Evolutionary conservation across 2,329 filamentous ascomycete species (phyloP), one percentile per base, ranked within the genome.

Genomic region (Colletotrichum kahawae): DNA sequence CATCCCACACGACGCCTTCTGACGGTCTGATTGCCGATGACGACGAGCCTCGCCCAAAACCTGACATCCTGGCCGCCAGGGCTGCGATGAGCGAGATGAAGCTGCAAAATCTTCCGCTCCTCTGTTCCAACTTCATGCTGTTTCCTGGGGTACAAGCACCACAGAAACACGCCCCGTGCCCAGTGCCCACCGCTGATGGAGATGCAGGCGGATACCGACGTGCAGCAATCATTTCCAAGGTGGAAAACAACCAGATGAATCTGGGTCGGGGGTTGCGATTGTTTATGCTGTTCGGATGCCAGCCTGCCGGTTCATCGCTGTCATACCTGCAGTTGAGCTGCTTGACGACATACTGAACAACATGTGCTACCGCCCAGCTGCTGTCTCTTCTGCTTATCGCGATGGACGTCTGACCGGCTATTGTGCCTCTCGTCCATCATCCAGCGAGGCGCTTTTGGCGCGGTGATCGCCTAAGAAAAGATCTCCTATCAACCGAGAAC

Each of bases 21-120:
- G 21, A 48, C n/a, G 14, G 18, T 59, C 27, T 74, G 51, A 72
- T 68, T 57, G 29, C 56, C 72, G 69, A 75, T 72, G 69, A 75
- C 69, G 72, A 75, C 57, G 38, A 43, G 27, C 24, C 29, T 34
- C 62, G n/a, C 13, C 36, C 27, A 60, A 72, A 72, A 24, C 69
- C 48, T 68, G 69, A 29, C 24, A 38, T 51, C 64, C 57, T 8
- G 27, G 69, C 10, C 38, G 56, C 51, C 21, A 34, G 27, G 36
- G 24, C 27, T 43, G 34, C 21, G 69, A 64, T 21, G 69, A 51
- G 62, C 57, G 69, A 72, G 48, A 67, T 67, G 57, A 75, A 64
- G 56, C 43, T 64, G 63, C 56, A 63, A 67, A 63, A 69, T 51
- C 34, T 36, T 59, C 72, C 72, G 63, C 56, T 29, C 27, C 63